These are phyloP conservation scores for Metschnikowia borealis DNA, from an alignment of 805 yeast species.

Conservation along the genomic window DNA sequence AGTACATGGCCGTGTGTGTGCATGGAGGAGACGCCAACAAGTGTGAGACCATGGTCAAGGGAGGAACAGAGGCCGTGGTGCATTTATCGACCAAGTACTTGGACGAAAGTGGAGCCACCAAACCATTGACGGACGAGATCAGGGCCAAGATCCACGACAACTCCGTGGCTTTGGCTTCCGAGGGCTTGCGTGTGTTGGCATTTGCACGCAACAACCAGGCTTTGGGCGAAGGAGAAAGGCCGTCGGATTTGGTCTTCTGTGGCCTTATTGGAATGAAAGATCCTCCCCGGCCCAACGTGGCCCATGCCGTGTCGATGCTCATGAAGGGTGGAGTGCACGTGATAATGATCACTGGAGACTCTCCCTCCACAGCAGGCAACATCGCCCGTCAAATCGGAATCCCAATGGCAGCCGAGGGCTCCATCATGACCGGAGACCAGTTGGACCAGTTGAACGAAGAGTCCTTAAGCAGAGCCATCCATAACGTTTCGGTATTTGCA, in stretches of 20 bases:
- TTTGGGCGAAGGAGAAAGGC: constrained; percentile 29
- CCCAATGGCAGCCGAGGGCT: constrained; percentile 61
- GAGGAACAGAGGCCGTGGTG: constrained; percentile 80
- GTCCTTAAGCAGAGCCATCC: constrained; percentile 69
- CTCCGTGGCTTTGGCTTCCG: constrained; percentile 65
- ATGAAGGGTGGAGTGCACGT: constrained; percentile 93
- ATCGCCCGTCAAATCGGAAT: constrained; percentile 90
- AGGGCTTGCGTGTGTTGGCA: constrained; percentile 83
- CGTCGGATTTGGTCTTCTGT: constrained; percentile 59
- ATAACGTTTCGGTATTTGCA: constrained; percentile 84
- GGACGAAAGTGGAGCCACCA: constrained; percentile 55
- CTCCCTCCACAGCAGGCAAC: constrained; percentile 79
- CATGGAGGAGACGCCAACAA: constrained; percentile 57
- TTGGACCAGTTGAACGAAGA: constrained; percentile 71
- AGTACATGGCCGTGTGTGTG: constrained; percentile 82
- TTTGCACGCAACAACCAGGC: constrained; percentile 55
- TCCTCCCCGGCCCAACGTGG: constrained; percentile 92
- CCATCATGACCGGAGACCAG: constrained; percentile 82
- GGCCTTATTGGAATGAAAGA: constrained; percentile 96
- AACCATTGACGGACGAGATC: constrained; percentile 52
- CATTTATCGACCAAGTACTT: constrained; percentile 56
- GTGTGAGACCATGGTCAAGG: constrained; percentile 69
- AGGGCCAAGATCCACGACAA: constrained; percentile 47
- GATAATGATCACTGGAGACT: constrained; percentile 97
- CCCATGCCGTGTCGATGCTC: constrained; percentile 65